phyloP scores from a whole-genome alignment of 306 rosid genomes.

The Cicer arietinum region DNA sequence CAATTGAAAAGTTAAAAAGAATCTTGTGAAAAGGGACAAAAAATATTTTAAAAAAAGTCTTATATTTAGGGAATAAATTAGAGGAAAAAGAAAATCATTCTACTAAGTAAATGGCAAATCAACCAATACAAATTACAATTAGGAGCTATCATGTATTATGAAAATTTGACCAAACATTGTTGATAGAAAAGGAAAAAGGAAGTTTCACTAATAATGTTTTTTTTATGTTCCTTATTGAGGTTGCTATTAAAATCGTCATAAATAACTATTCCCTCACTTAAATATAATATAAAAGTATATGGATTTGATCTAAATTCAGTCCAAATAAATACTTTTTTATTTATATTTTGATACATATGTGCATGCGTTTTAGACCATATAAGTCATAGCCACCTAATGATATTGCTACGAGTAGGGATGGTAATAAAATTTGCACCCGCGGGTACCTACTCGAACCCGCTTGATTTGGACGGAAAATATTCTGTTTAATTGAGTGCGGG shows the following conservation, averaged over 20 bases:
- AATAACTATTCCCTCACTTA: background rate
- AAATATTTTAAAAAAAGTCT: too few species aligned
- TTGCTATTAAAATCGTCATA: conserved; percentile 18
- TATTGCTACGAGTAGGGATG: conserved; percentile 51
- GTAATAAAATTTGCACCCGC: too few species aligned
- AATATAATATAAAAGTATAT: too few species aligned
- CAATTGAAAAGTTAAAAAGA: too few species aligned
- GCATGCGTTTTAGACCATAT: conserved; percentile 1
- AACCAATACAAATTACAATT: background rate
- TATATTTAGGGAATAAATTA: background rate
- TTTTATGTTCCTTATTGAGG: background rate
- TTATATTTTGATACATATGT: too few species aligned
- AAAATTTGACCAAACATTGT: conserved; percentile 2
- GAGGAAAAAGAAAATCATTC: background rate
- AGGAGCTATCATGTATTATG: background rate
- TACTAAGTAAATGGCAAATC: background rate
- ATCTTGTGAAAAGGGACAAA: too few species aligned
- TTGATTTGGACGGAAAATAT: too few species aligned
- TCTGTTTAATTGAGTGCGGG: too few species aligned
- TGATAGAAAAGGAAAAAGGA: background rate
- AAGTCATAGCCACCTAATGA: conserved; percentile 77
- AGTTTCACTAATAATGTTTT: background rate
- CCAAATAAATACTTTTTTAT: too few species aligned
- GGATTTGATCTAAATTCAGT: too few species aligned
- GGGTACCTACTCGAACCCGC: too few species aligned